Percentiles rank a stretch among this genome's conserved stretches.
Conservation (phyloP, 1,139 yeast species). For the Protomyces pachydermus region DNA sequence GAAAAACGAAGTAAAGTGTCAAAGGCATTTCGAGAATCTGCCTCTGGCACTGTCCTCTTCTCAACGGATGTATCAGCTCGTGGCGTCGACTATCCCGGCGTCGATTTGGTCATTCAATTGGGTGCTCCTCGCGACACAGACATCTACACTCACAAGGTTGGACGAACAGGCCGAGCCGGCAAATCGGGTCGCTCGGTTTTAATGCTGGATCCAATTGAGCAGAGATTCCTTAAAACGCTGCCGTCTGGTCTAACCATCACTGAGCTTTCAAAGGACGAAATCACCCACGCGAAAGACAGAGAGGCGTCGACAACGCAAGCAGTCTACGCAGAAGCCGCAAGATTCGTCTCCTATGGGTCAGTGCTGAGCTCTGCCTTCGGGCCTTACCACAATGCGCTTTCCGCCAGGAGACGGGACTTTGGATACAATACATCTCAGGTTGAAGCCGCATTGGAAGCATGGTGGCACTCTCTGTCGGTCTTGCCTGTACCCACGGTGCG, state of each 20-base stretch:
- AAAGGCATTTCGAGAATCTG: conserved; percentile 50
- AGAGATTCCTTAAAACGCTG: background rate
- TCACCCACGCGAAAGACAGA: no score
- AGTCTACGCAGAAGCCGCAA: background rate
- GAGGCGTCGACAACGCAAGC: background rate
- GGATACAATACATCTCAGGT: background rate
- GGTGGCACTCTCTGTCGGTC: background rate
- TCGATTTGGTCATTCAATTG: conserved; percentile 78
- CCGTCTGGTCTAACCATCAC: conserved; percentile 5
- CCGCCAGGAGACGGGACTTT: background rate
- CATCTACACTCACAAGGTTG: conserved; percentile 77
- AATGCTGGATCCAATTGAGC: conserved; percentile 49
- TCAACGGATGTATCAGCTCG: conserved; percentile 67
- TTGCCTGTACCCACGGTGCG: background rate
- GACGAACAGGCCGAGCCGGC: conserved; percentile 96
- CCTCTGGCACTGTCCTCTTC: conserved; percentile 55
- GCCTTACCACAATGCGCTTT: background rate
- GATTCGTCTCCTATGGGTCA: background rate
- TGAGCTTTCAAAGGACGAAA: background rate
- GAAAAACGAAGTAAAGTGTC: conserved; percentile 70
- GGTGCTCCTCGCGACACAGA: conserved; percentile 37
- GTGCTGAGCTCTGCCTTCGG: background rate
- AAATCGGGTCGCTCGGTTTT: conserved; percentile 68
- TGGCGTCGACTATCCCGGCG: conserved; percentile 89
- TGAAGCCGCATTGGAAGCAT: background rate